Evolutionary conservation across 1,284 basidiomycete genomes (phyloP).

Genomic region (Tilletia caries): DNA sequence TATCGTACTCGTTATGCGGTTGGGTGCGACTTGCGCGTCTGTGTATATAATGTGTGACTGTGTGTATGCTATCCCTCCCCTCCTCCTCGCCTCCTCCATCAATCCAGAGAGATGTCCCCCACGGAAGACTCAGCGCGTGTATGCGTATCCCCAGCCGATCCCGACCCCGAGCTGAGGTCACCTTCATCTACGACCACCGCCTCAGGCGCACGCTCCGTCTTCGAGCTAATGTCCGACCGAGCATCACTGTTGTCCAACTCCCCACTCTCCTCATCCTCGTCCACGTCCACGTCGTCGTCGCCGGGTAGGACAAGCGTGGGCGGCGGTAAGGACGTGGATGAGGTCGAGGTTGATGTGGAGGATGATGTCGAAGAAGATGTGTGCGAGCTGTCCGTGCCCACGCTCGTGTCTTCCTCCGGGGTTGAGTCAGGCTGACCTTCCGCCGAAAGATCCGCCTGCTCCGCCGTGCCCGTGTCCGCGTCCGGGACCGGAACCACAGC

Average conservation of each 20-base stretch:
- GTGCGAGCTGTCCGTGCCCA: neutral
- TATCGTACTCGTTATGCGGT: too few species aligned
- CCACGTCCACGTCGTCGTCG: neutral
- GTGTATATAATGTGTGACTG: too few species aligned
- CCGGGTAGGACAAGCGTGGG: neutral
- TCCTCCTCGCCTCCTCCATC: too few species aligned
- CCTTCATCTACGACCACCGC: too few species aligned
- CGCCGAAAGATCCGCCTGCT: neutral
- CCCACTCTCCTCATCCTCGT: neutral
- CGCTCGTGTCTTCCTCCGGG: too few species aligned
- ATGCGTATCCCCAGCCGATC: too few species aligned
- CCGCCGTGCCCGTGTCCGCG: neutral
- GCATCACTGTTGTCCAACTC: neutral
- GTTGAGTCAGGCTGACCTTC: neutral
- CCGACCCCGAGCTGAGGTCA: too few species aligned
- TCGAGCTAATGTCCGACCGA: slow-evolving; percentile 1
- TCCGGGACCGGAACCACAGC: too few species aligned
- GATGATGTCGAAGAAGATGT: neutral
- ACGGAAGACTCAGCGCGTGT: too few species aligned
- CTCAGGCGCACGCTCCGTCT: neutral
- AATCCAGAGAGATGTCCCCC: too few species aligned
- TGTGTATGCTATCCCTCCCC: too few species aligned
- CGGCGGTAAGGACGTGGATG: neutral
- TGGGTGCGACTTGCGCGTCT: too few species aligned
- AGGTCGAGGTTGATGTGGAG: neutral